Conservation (phyloP, 164 flowering plant genomes). For the Taxillus chinensis region DNA sequence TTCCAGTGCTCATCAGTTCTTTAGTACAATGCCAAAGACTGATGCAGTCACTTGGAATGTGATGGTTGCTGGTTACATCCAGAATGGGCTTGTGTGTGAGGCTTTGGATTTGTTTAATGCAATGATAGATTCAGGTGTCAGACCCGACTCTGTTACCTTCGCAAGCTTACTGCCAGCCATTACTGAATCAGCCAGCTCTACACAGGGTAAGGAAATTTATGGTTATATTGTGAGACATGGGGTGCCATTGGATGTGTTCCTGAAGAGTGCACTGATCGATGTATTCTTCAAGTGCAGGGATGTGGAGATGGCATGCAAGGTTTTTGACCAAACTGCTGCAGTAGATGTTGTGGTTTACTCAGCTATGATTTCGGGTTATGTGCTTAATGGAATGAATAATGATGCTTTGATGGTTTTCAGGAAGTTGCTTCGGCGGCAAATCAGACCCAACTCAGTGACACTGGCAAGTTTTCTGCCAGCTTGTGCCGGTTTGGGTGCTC, state of each 20-base stretch:
- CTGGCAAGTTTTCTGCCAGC: slow-evolving; percentile 67
- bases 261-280: slow-evolving; percentile 74
- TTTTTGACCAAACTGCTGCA: slow-evolving; percentile 27
- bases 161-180: slow-evolving; percentile 66
- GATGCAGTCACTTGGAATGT: slow-evolving; percentile 71
- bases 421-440: slow-evolving; percentile 24
- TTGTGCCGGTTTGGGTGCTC: slow-evolving; percentile 46
- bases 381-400: slow-evolving; percentile 51
- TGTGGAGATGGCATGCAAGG: slow-evolving; percentile 42
- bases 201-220: slow-evolving; percentile 58
- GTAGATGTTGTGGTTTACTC: slow-evolving; percentile 59
- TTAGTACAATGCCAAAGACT: slow-evolving; percentile 29
- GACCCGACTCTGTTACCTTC: slow-evolving; percentile 64
- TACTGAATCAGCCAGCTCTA: slow-evolving; percentile 25
- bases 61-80: slow-evolving; percentile 67
- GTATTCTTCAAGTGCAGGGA: slow-evolving; percentile 66
- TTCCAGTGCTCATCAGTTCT: slow-evolving; percentile 42
- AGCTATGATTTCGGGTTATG: slow-evolving; percentile 76
- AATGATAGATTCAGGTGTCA: slow-evolving; percentile 46
- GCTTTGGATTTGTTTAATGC: slow-evolving; percentile 38
- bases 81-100: slow-evolving; percentile 39
- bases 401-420: slow-evolving; percentile 50
- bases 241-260: slow-evolving; percentile 43
- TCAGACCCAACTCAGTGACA: slow-evolving; percentile 57
- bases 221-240: slow-evolving; percentile 50